Evolutionary conservation across 1,139 yeast species (phyloP).

Genomic region (Diutina mesorugosa): DNA sequence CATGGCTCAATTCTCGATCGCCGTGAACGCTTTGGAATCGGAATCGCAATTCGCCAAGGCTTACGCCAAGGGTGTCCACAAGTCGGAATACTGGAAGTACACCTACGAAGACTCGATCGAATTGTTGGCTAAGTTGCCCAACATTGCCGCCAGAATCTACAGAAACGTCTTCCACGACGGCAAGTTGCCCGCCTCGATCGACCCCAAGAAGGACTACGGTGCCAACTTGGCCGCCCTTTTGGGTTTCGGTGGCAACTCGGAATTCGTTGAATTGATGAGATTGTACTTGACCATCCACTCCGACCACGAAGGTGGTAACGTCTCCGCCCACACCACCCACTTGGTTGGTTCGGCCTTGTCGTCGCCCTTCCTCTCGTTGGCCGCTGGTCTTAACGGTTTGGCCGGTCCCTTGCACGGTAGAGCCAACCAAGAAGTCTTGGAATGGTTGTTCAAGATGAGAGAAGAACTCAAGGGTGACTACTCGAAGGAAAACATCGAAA

Average conservation of each 20-base stretch:
- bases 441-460: slow-evolving; percentile 80
- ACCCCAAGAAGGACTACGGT: slow-evolving; percentile 51
- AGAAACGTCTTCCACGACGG: slow-evolving; percentile 85
- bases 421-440: slow-evolving; percentile 96
- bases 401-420: slow-evolving; percentile 98
- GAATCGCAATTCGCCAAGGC: slow-evolving; percentile 87
- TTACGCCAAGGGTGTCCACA: slow-evolving; percentile 78
- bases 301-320: slow-evolving; percentile 98
- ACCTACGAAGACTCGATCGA: slow-evolving; percentile 84
- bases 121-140: slow-evolving; percentile 84
- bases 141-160: slow-evolving; percentile 88
- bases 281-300: slow-evolving; percentile 90
- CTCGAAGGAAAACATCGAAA: slow-evolving; percentile 66
- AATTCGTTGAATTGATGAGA: slow-evolving; percentile 85
- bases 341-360: slow-evolving; percentile 93
- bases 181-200: slow-evolving; percentile 33
- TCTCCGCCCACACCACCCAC: slow-evolving; percentile 95
- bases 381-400: slow-evolving; percentile 93
- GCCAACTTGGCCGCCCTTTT: slow-evolving; percentile 77
- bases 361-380: slow-evolving; percentile 79
- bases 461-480: slow-evolving; percentile 60
- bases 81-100: slow-evolving; percentile 85
- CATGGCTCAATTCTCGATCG: slow-evolving; percentile 94
- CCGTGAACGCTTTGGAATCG: slow-evolving; percentile 82
- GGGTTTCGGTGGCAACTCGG: slow-evolving; percentile 70